Evolutionary conservation across 192 early-diverging fungal species (phyloP), one percentile per base, ranked within the genome.

Genomic region (Entomortierella chlamydospora): DNA sequence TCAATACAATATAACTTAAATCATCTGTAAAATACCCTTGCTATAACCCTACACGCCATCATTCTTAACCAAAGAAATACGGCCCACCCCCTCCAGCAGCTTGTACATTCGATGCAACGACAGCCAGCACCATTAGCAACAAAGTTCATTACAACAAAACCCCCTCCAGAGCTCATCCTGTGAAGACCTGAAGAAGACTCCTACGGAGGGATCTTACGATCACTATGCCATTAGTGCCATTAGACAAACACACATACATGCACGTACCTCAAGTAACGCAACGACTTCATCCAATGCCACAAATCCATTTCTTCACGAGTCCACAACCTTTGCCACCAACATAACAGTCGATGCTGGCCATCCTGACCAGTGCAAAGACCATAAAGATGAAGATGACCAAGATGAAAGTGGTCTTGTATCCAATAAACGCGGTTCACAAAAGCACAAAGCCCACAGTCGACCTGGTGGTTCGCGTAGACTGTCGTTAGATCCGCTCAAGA

Each of bases 51-150:
- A 42, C 45, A 26, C 52, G 15, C 22, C 25, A 52, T 37, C 34
- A 67, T 66, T 42, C 60, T 77, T 25, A 50, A 45, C 15, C 59
- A 60, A 69, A 68, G 73, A 59, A 77, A 64, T 28, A 57, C 66
- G 8, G 56, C 69, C 39, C 73, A 77, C 49, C 64, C 64, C 15
- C 33, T 58, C 42, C 57, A 42, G 13, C 22, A 45, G 37, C n/a
- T n/a, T n/a, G n/a, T n/a, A n/a, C n/a, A n/a, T n/a, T 49, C 41
- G 25, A 39, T 25, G 56, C 45, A 53, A 25, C 41, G 26, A 30
- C 58, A 31, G 30, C 8, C 37, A n/a, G 8, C 39, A 50, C 50
- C 20, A 28, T 54, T 56, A 18, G 17, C 1, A 15, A 1, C 43
- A 39, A 52, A 33, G 57, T 12, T 13, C n/a, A 31, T 15, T 1